A percentile compares a stretch with the other conserved stretches of the same genome.
phyloP scores from a whole-genome alignment of 805 yeast species.

The Yamadazyma ubonensis region DNA sequence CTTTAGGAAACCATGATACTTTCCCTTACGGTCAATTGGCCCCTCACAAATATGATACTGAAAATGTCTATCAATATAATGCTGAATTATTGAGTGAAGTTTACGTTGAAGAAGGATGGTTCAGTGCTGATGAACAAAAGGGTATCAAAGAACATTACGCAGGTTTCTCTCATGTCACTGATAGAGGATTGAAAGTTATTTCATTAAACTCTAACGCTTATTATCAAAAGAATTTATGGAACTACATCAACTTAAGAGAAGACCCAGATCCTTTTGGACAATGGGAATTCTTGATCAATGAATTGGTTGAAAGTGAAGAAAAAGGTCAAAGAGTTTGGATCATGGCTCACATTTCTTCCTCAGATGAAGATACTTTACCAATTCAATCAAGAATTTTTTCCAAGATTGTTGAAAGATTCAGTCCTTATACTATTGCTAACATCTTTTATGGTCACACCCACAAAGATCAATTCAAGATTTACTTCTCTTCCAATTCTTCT shows the following conservation, averaged over 20 bases:
- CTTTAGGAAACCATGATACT: slow-evolving; percentile 70
- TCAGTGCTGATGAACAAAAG: slow-evolving; percentile 23
- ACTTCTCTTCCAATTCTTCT: slow-evolving; percentile 49
- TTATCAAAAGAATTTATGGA: slow-evolving; percentile 56
- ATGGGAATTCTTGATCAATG: slow-evolving; percentile 58
- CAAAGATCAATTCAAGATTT: slow-evolving; percentile 60
- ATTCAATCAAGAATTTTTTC: slow-evolving; percentile 55
- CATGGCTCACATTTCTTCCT: slow-evolving; percentile 64
- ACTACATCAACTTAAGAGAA: slow-evolving; percentile 48
- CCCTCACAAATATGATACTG: slow-evolving; percentile 34
- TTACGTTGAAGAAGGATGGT: slow-evolving; percentile 38
- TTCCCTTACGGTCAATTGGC: slow-evolving; percentile 73
- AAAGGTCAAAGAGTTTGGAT: slow-evolving; percentile 70
- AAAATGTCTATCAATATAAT: slow-evolving; percentile 37
- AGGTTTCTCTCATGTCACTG: slow-evolving; percentile 57
- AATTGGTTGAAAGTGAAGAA: slow-evolving; percentile 56
- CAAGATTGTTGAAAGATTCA: slow-evolving; percentile 61
- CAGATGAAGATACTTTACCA: slow-evolving; percentile 56
- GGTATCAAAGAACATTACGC: slow-evolving; percentile 51
- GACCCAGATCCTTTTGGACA: slow-evolving; percentile 64
- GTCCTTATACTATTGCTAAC: slow-evolving; percentile 66
- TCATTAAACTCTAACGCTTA: slow-evolving; percentile 67
- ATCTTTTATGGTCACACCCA: slow-evolving; percentile 74
- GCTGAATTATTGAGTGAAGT: slow-evolving; percentile 36
- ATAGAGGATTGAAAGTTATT: slow-evolving; percentile 56